Evolutionary conservation across 2,329 filamentous ascomycete species (phyloP), one percentile per base, ranked within the genome.

Genomic region (Harringtonia aguacate): DNA sequence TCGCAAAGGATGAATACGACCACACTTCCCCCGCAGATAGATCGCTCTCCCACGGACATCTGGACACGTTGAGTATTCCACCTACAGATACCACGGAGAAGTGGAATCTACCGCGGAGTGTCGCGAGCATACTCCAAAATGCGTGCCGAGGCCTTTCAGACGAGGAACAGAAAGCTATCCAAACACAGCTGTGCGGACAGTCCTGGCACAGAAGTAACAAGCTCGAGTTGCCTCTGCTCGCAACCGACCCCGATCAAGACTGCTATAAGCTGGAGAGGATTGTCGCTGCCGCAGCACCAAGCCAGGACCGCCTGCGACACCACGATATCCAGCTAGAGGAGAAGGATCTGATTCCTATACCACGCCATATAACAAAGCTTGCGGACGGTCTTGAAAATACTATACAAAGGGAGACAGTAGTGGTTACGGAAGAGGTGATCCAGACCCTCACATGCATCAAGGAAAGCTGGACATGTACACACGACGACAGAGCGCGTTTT

Each of bases 151-250:
- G 27, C 21, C 33, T 45, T 1, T 12, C 35, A 3, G 38, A 38
- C 1, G 41, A 43, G 1, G 40, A 46, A n/a, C 29, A 36, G 31
- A 28, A n/a, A 22, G 6, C 0, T 7, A 4, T 33, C 3, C 20
- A 45, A 22, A 22, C 27, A 0, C n/a, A 22, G n/a, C 10, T 36
- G 1, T 21, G 36, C 4, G 24, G 13, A 3, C 2, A 18, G 15
- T 36, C 35, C 12, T 8, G 14, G 12, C 4, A 30, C n/a, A 36
- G 17, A 15, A 24, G 15, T 8, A 18, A 29, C 14, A 40, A 43
- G 22, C 35, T 51, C 4, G 46, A 50, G 17, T 28, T 20, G 17
- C 50, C 50, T 2, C 40, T 50, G 10, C 42, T 50, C 8, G 20
- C 9, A 4, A 41, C 44, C 2, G 29, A 46, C 20, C 42, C 41